Evolutionary conservation across 352 stramenopile species (phyloP).

Genomic region (Globisporangium abappressorium): DNA sequence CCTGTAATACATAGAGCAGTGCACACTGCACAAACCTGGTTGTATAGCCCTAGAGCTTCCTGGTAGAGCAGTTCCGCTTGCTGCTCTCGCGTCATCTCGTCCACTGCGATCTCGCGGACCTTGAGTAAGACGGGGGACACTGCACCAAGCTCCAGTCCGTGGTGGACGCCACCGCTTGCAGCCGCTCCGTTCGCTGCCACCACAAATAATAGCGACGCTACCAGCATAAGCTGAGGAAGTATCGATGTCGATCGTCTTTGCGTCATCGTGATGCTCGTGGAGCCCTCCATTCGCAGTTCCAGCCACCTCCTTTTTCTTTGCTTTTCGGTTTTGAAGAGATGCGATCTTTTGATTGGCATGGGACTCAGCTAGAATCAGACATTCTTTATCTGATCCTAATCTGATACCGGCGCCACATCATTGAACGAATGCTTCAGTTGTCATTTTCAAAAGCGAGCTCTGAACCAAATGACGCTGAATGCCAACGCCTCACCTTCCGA

Average conservation of each 20-base stretch:
- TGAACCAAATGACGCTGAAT: background rate
- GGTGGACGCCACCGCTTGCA: background rate
- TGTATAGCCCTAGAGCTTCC: background rate
- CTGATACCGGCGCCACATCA: background rate
- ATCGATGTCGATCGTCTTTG: background rate
- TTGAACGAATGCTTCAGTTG: background rate
- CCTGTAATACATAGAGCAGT: background rate
- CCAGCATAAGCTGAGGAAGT: background rate
- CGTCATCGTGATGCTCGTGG: background rate
- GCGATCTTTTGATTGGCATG: constrained; percentile 11
- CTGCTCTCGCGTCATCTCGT: background rate
- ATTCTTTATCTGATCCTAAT: background rate
- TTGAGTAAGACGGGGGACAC: background rate
- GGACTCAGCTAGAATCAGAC: background rate
- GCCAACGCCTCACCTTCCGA: background rate
- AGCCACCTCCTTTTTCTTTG: background rate
- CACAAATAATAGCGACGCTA: background rate
- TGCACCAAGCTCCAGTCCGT: background rate
- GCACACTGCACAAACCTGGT: background rate
- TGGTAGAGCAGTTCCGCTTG: constrained; percentile 2
- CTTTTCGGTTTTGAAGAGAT: background rate
- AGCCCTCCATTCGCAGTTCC: background rate
- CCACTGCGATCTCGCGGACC: background rate
- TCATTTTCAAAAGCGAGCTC: background rate
- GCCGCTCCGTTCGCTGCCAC: background rate